Base-by-base conservation (phyloP, 306 rosid species). In the Trifolium pratense region DNA sequence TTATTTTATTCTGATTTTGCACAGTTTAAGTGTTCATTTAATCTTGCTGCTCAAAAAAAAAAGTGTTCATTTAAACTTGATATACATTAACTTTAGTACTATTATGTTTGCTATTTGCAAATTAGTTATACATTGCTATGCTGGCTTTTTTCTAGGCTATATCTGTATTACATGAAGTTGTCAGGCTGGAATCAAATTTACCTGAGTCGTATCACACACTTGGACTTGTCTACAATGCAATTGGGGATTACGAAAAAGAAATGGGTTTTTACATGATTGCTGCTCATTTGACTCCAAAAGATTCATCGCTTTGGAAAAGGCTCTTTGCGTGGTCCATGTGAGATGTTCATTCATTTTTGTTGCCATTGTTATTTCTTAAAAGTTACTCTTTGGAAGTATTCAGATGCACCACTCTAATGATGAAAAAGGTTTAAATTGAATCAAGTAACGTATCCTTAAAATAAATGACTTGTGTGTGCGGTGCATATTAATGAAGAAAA, bases 191-290 rank as follows among this genome's bases (percentile, higher is more conserved):
- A 42, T 97, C 97, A 58, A 85, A 91, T 85, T 80, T 89, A 60
- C 86, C 88, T n/a, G 95, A 91, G 36, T 79, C 97, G 2, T 91
- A 89, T 88, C 98, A 89, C 75, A 91, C 87, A 7, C 94, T 94
- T 75, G 98, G 91, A 83, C 94, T 89, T 70, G 82, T 88, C 78
- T 73, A 87, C 78, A 61, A 13, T 17, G 74, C 84, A 73, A 80
- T 88, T 51, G 86, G 89, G 45, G 93, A 91, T 70, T 71, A 79
- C 20, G 61, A 71, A 46, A 87, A 75, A 81, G 89, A 96, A 69
- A 81, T 87, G 83, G 84, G 83, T 64, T 89, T 88, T 80, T 88
- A 84, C 85, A 85, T 89, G 92, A 83, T 91, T 78, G 88, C 97
- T 65, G 95, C 98, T 65, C 91, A 76, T 82, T 81, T 91, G 80